Evolutionary conservation across 2,329 filamentous ascomycete genomes (phyloP).

Genomic region (Neopestalotiopsis sp.): DNA sequence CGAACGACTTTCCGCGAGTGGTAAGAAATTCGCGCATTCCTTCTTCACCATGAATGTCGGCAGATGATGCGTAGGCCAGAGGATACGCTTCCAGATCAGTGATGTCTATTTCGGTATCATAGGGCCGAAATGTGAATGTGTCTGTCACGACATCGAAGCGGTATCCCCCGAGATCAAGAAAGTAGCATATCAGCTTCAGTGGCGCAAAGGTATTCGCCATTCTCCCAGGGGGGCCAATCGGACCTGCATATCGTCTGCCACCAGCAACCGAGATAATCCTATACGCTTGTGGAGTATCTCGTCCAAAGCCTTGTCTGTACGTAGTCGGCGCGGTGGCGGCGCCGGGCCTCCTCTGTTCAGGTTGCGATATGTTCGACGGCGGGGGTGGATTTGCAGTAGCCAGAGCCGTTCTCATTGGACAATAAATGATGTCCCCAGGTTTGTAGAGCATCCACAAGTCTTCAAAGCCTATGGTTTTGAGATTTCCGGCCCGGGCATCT

Average conservation of each 20-base stretch:
- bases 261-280: background rate
- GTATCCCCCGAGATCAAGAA: constrained; percentile 33
- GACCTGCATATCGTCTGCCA: background rate
- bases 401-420: constrained; percentile 1
- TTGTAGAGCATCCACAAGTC: constrained; percentile 37
- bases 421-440: background rate
- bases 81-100: constrained; percentile 33
- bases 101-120: constrained; percentile 31
- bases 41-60: background rate
- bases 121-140: constrained; percentile 32
- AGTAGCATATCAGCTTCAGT: constrained; percentile 29
- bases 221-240: background rate
- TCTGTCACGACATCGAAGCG: constrained; percentile 27
- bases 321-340: background rate
- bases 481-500: constrained; percentile 16
- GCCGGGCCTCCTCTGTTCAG: background rate
- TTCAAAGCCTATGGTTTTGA: constrained; percentile 26
- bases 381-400: background rate
- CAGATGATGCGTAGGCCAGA: constrained; percentile 20
- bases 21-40: constrained; percentile 16
- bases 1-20: constrained; percentile 25
- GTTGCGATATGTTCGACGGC: background rate
- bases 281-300: constrained; percentile 18
- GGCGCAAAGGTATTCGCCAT: constrained; percentile 5
- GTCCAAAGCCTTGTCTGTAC: background rate